These are phyloP conservation scores for Candida qinlingensis DNA, from an alignment of 805 yeast genomes.

Conservation along the genomic window DNA sequence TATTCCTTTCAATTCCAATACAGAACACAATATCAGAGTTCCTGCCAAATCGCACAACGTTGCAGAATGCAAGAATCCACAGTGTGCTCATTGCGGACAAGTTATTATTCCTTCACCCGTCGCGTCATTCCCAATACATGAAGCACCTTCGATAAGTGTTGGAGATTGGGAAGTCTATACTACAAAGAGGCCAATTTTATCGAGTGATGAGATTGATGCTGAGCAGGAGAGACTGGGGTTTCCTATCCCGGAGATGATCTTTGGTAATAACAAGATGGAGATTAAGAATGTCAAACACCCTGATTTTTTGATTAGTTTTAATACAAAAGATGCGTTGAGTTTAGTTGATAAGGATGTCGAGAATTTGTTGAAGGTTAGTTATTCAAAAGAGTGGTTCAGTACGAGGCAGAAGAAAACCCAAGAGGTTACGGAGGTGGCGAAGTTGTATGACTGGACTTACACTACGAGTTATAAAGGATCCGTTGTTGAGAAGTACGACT, in stretches of 20 bases:
- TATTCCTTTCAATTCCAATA: background rate
- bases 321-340: conserved; percentile 71
- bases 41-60: conserved; percentile 38
- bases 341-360: conserved; percentile 50
- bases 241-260: conserved; percentile 96
- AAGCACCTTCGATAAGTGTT: conserved; percentile 63
- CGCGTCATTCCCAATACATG: conserved; percentile 56
- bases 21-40: conserved; percentile 23
- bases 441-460: conserved; percentile 97
- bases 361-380: conserved; percentile 64
- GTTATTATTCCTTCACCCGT: conserved; percentile 77
- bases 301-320: conserved; percentile 53
- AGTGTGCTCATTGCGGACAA: conserved; percentile 60
- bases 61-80: conserved; percentile 33
- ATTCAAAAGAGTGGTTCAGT: conserved; percentile 77
- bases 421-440: conserved; percentile 54
- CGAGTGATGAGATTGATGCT: conserved; percentile 64
- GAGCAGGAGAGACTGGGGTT: conserved; percentile 56
- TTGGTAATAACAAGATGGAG: conserved; percentile 72
- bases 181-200: conserved; percentile 69
- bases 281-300: conserved; percentile 35
- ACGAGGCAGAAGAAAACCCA: conserved; percentile 30
- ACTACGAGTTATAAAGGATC: conserved; percentile 75
- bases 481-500: conserved; percentile 14
- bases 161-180: conserved; percentile 76